Evolutionary conservation across 192 early-diverging fungal species (phyloP), one percentile per base, ranked within the genome.

Genomic region (Coemansia asiatica): DNA sequence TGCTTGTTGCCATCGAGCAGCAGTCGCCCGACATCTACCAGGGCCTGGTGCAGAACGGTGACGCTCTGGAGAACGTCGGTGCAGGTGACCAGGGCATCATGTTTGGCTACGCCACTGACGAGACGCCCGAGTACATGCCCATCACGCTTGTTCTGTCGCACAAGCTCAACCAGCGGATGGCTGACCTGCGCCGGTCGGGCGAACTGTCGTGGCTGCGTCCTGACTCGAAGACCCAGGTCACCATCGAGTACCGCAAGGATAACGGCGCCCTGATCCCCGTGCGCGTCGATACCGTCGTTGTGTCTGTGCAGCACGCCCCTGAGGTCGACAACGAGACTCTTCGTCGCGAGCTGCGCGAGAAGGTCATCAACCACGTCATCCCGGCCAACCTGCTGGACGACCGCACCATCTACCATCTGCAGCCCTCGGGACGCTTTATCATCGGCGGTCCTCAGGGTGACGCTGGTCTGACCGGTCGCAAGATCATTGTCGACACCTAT

Each of bases 391-490:
- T 90, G 83, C 87, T 97, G 58, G 91, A 90, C 61, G 89, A 90
- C 69, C 85, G 85, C 60, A 97, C 95, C 82, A 84, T 89, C 77
- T 98, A 97, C 89, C 94, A 96, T 84, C 76, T 98, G 66, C 95
- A 98, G 86, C 97, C 97, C 54, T 98, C 97, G 83, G 97, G 97
- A 73, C 89, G 90, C 69, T 98, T 98, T 89, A 89, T 98, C 87
- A 98, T 98, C 68, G 97, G 97, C 85, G 97, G 97, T 66, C 97
- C 97, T 58, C 97, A 98, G 85, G 95, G 97, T 86, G 97, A 98
- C 85, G 97, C 97, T 70, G 97, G 97, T 84, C 88, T 98, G 69
- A 98, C 95, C 74, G 97, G 97, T 35, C 94, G 95, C 83, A 97
- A 97, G 86, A 92, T 92, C 81, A 92, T 92, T 68, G 90, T 91